A percentile compares a stretch with the other conserved stretches of the same genome.
These are phyloP conservation scores for Westerdykella ornata DNA, from an alignment of 2,329 filamentous ascomycete genomes.

Conservation along the genomic window DNA sequence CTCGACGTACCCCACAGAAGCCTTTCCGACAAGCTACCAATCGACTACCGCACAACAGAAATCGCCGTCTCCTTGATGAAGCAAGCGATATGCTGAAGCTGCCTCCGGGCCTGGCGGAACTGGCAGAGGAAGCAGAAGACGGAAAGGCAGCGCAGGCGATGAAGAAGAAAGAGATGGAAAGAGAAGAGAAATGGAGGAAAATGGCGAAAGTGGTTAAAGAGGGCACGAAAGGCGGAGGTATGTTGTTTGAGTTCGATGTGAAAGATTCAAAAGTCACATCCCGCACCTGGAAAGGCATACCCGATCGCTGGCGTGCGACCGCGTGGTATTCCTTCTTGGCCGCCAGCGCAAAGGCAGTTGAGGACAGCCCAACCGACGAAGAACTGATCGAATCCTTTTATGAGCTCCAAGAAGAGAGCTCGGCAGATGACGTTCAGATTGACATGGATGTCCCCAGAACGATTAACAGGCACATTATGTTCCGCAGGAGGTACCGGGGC, in stretches of 20 bases:
- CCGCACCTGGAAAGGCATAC: slow-evolving; percentile 95
- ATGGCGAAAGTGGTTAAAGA: slow-evolving; percentile 51
- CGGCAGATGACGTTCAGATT: slow-evolving; percentile 90
- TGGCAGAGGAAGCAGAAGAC: slow-evolving; percentile 42
- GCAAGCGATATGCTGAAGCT: slow-evolving; percentile 60
- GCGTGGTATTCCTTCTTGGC: slow-evolving; percentile 93
- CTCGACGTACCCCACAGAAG: slow-evolving; percentile 33
- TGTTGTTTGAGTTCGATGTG: slow-evolving; percentile 72
- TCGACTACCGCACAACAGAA: slow-evolving; percentile 47
- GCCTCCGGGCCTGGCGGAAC: slow-evolving; percentile 47
- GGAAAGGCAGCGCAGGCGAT: slow-evolving; percentile 44
- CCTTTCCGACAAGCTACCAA: slow-evolving; percentile 49
- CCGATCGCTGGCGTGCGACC: slow-evolving; percentile 85
- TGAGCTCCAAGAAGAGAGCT: slow-evolving; percentile 64
- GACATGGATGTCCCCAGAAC: slow-evolving; percentile 94
- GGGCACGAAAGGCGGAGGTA: slow-evolving; percentile 51
- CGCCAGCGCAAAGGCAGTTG: slow-evolving; percentile 62
- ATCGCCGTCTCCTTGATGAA: slow-evolving; percentile 51
- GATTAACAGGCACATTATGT: slow-evolving; percentile 96
- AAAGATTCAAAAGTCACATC: slow-evolving; percentile 73
- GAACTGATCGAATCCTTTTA: slow-evolving; percentile 66
- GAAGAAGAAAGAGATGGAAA: slow-evolving; percentile 54
- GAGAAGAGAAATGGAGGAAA: slow-evolving; percentile 61
- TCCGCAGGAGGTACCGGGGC: slow-evolving; percentile 81
- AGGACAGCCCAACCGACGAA: slow-evolving; percentile 58